Evolutionary conservation across 1,284 basidiomycete genomes (phyloP), one percentile per base, ranked within the genome.

Genomic region (Melampsora larici-populina): DNA sequence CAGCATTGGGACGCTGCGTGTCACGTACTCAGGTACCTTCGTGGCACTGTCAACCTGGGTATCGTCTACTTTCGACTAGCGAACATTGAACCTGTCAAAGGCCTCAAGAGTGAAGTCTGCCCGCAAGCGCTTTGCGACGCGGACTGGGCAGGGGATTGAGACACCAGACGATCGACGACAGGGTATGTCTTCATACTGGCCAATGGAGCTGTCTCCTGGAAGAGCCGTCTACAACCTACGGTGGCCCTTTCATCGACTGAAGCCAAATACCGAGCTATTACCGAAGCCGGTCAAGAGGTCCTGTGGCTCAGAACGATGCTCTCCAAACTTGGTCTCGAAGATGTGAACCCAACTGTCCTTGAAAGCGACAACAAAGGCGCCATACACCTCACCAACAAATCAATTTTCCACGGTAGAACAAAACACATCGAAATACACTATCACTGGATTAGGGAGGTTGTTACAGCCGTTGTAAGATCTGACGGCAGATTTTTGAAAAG

Each of bases 171-270:
- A 11, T 67, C 36, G 3, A 67, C 65, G 4, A 40, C 31, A 15
- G 33, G 31, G 3, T 67, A 67, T 17, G 46, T 40, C 11, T 67
- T 17, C 26, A 15, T 17, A 18, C 17, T 69, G n/a, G 43, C 40
- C 18, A 46, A 49, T 26, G 43, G 66, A 5, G 43, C 66, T 4
- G 49, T 69, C 24, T 69, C 43, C 26, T 69, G 66, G 66, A 69
- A 49, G 24, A 46, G 40, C 29, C 8, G 66, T 3, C 43, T 46
- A 36, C 66, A 69, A 69, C 29, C 33, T 6, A 69, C 65, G 5
- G 65, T 67, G 2, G 33, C 65, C 13, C 29, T 43, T 4, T 67
- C 65, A 13, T 26, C n/a, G 29, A 48, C 66, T 51, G 49, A 51
- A 51, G 49, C 49, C 49, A 51, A 51, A 51, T 51, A 51, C 60